Evolutionary conservation across 768 basidiomycete species (phyloP), one percentile per base, ranked within the genome.

Genomic region (Epithele typhae): DNA sequence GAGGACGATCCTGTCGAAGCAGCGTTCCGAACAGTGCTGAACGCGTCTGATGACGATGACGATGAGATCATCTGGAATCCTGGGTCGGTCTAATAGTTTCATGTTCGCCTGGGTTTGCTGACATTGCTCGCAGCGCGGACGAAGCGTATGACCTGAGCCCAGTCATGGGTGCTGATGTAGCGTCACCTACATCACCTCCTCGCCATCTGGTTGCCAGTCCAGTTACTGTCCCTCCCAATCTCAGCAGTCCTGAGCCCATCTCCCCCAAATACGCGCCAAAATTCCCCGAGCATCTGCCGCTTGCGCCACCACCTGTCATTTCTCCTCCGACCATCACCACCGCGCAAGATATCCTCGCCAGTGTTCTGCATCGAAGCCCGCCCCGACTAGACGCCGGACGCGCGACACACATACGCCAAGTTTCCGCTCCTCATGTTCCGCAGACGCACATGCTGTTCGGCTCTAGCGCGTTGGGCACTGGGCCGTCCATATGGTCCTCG

Each of bases 1-100:
- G 90, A 92, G 37, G 89, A 92, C 52, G 95, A 95, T 57, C 81
- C 86, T 0, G 77, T 96, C 25, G 77, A 73, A 10, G 78, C 82
- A 10, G 86, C 79, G 4, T 83, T 89, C 58, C 66, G 76, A 22
- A 65, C 76, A 58, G 75, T 66, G 23, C 57, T 75, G 8, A 67
- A 66, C 32, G 68, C 61, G 32, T 67, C 73, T 15, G 66, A 22
- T 9, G 45, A 51, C 11, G 65, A 64, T 12, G 69, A 77, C 3
- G 76, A 77, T 1, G 77, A 80, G 8, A 82, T 92, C 54, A 82
- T 97, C 39, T 85, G 82, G 68, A 76, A 86, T 61, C 83, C 79
- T 25, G 75, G 78, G 81, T 82, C 45, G 21, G 66, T 53, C 21
- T 30, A 37, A 53, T 22, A 23, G 19, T 22, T n/a, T n/a, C n/a